Evolutionary conservation across 371 early-diverging fungal species (phyloP), one percentile per base, ranked within the genome.

Genomic region (Massospora cicadina): DNA sequence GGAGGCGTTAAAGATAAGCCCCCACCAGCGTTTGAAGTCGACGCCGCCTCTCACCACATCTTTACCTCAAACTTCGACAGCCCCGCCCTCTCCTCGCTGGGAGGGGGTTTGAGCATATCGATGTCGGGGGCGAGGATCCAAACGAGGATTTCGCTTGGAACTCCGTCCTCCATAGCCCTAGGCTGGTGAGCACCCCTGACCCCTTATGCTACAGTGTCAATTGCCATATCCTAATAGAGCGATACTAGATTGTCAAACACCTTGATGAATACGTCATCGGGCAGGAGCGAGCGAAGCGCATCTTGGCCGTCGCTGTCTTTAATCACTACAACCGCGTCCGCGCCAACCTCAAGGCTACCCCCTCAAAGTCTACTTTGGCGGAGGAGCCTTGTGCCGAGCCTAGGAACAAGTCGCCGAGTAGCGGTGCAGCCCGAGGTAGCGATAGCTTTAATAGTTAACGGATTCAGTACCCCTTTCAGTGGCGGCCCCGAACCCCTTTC

Each of bases 201-300:
- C 43, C 17, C 17, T 43, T 17, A 32, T 12, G 3, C 17, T 32
- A n/a, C 1, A 3, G 24, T 63, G 30, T 60, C 21, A 33, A 2
- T 53, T 63, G 12, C 1, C 17, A 1, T 12, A 2, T 64, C 24
- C 17, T 25, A 27, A 30, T 29, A 27, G 25, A 25, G 54, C 57
- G 33, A 29, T 12, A 23, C 27, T 69, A 91, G 91, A 89, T 91
- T 71, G 81, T 85, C 58, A 79, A 83, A 63, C 81, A 87, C 66
- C 68, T 93, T 69, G 84, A 93, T 72, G 85, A 89, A 62, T 86
- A 88, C 71, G 86, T 92, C 27, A 87, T 93, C 67, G 93, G 93
- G 2, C 93, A 93, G 72, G 86, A 88, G 26, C 70, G 83, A 31
- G 87, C 90, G 13, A 93, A 93, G 69, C 82, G 83, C 72, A 82